Evolutionary conservation across 75 land plant genomes (phyloP).

Genomic region (Picea glauca): DNA sequence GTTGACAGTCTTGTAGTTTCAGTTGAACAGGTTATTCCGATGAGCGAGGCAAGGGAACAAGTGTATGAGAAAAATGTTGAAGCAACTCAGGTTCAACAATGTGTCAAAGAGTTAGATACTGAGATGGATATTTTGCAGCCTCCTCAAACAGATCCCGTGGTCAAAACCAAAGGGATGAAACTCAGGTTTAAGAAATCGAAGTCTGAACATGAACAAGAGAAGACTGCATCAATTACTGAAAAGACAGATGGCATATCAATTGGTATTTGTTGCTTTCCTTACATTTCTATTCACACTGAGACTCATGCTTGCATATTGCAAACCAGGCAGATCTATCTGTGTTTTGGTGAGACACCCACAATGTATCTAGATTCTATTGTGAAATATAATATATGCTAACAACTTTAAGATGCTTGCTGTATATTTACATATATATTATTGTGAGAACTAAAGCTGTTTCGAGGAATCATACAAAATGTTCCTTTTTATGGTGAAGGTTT

Average conservation of each 20-base stretch:
- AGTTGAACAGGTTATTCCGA: constrained; percentile 1
- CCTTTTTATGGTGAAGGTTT: not conserved
- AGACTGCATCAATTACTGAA: not conserved
- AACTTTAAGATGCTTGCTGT: not conserved
- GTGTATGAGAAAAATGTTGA: not conserved
- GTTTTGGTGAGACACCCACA: not conserved
- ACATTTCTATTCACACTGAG: constrained; percentile 2
- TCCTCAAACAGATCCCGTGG: not conserved
- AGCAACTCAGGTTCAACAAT: not conserved
- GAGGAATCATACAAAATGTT: not conserved
- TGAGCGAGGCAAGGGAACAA: not conserved
- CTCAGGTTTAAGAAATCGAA: constrained; percentile 1
- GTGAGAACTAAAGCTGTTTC: not conserved
- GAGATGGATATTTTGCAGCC: not conserved
- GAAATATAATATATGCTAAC: not conserved
- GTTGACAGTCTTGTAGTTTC: not conserved
- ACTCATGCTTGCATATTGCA: not conserved
- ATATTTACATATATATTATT: not conserved
- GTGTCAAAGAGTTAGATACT: constrained; percentile 1
- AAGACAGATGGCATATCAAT: constrained; percentile 8
- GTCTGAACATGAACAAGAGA: constrained; percentile 4
- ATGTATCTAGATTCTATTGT: not conserved
- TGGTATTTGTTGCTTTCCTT: not conserved
- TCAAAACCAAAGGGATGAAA: not conserved
- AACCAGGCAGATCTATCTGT: not conserved